Evolutionary conservation across 1,139 yeast species (phyloP).

Genomic region (Hyphopichia khmerensis): DNA sequence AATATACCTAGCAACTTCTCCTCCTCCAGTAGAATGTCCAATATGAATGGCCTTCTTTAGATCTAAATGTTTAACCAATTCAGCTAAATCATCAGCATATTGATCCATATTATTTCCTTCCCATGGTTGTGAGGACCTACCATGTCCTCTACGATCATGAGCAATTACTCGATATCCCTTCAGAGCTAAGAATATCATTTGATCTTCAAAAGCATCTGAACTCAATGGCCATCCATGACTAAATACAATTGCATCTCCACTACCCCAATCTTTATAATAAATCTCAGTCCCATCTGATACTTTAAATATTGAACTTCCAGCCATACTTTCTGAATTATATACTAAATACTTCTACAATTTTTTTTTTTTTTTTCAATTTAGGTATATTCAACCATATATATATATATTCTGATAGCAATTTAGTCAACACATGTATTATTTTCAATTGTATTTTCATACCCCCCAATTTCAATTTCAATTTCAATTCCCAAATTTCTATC

Average conservation of each 20-base stretch:
- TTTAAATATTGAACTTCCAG: conserved; percentile 2
- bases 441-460: too few relatives aligned
- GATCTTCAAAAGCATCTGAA: conserved; percentile 17
- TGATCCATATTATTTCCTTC: conserved; percentile 16
- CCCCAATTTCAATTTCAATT: too few relatives aligned
- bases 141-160: conserved; percentile 18
- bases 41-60: conserved; percentile 13
- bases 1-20: conserved; percentile 17
- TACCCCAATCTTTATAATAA: conserved; percentile 17
- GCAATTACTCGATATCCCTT: conserved; percentile 18
- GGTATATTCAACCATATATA: too few relatives aligned
- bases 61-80: conserved; percentile 12
- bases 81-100: conserved; percentile 19
- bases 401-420: too few relatives aligned
- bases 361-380: too few relatives aligned
- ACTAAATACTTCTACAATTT: too few relatives aligned
- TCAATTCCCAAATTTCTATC: too few relatives aligned
- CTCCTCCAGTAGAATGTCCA: conserved; percentile 19
- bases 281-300: conserved; percentile 13
- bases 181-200: conserved; percentile 14
- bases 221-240: conserved; percentile 19
- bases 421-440: too few relatives aligned
- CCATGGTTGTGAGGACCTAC: conserved; percentile 16
- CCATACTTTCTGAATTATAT: too few relatives aligned
- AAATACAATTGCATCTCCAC: conserved; percentile 14